These are phyloP conservation scores for Geosmithia morbida DNA, from an alignment of 2,329 filamentous ascomycete species.

Conservation along the genomic window DNA sequence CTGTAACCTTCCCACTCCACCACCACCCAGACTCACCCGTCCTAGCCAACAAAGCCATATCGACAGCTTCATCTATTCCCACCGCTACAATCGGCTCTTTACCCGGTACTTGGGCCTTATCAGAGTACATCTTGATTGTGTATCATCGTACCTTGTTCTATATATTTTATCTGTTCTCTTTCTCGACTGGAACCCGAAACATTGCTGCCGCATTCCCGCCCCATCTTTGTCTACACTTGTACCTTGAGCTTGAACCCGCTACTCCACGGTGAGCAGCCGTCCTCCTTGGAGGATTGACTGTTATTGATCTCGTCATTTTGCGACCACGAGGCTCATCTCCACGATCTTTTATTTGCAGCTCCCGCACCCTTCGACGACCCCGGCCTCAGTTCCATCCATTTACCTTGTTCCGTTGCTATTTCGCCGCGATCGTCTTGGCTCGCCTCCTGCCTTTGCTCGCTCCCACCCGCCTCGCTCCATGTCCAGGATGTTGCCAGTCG, in stretches of 20 bases:
- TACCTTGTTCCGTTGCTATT: background rate
- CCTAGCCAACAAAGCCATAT: background rate
- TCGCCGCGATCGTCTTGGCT: background rate
- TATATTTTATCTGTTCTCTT: background rate
- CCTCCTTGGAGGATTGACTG: background rate
- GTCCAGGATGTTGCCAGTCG: slow-evolving; percentile 45
- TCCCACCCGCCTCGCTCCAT: slow-evolving; percentile 1
- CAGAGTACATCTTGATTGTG: background rate
- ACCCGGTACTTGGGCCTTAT: background rate
- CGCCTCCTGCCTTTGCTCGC: background rate
- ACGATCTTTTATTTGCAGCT: background rate
- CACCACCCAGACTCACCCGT: slow-evolving; percentile 3
- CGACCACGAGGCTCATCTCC: background rate
- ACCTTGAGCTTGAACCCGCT: background rate
- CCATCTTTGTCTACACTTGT: background rate
- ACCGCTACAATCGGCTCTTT: background rate
- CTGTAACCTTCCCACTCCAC: slow-evolving; percentile 3
- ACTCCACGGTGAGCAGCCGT: background rate
- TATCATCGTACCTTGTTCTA: background rate
- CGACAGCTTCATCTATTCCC: background rate
- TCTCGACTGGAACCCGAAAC: background rate
- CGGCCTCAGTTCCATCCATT: background rate
- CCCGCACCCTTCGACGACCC: background rate
- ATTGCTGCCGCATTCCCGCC: background rate
- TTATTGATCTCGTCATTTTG: background rate